Conservation (phyloP, 2,329 filamentous ascomycete genomes). For the Penicillium sp. region DNA sequence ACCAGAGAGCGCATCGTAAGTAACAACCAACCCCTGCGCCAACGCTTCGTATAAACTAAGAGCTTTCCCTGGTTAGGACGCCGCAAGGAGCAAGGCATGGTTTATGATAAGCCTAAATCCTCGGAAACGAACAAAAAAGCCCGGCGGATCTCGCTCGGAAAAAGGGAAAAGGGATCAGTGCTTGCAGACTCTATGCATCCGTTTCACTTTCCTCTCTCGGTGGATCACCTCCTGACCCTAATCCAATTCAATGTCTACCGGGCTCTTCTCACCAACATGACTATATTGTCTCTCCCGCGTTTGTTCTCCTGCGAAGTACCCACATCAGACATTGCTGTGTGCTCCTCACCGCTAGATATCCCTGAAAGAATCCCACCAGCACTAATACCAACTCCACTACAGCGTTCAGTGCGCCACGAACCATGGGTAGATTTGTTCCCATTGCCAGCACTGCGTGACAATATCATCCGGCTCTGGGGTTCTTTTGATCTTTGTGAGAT, state of each 20-base stretch:
- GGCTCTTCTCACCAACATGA: conserved; percentile 15
- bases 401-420: conserved; percentile 20
- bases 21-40: neutral
- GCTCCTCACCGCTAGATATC: neutral
- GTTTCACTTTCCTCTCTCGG: conserved; percentile 8
- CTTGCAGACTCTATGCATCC: neutral
- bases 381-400: conserved; percentile 14
- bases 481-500: conserved; percentile 23
- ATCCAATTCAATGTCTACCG: conserved; percentile 16
- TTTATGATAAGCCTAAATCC: neutral
- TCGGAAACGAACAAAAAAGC: neutral
- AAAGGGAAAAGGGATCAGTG: neutral
- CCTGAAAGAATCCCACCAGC: neutral
- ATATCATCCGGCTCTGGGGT: conserved; percentile 17
- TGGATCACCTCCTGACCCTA: conserved; percentile 14
- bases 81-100: neutral
- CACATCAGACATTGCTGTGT: conserved; percentile 8
- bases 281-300: conserved; percentile 10
- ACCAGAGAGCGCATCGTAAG: conserved; percentile 21
- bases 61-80: neutral
- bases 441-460: conserved; percentile 22
- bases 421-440: conserved; percentile 30
- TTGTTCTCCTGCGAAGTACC: conserved; percentile 1
- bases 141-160: neutral
- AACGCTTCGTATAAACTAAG: neutral